Conservation (phyloP, 768 basidiomycete genomes). For the Rhodotorula graminis region DNA sequence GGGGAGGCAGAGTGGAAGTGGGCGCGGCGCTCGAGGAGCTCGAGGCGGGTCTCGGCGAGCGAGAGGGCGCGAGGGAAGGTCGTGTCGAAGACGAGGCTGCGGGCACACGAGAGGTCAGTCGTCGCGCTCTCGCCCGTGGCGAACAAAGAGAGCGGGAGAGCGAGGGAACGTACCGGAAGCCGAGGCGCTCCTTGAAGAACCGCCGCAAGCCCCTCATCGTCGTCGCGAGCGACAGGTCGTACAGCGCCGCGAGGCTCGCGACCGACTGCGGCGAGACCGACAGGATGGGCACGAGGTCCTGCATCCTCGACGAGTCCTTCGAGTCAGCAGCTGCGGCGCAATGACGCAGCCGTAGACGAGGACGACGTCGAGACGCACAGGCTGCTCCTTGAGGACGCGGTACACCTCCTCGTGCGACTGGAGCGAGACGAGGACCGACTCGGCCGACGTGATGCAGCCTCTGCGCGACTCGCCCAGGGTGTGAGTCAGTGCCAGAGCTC, state of each 20-base stretch:
- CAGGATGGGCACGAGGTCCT: constrained; percentile 61
- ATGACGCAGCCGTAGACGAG: background rate
- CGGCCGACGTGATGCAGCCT: constrained; percentile 97
- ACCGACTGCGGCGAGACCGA: constrained; percentile 87
- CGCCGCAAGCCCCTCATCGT: constrained; percentile 56
- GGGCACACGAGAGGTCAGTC: background rate
- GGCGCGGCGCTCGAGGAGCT: constrained; percentile 68
- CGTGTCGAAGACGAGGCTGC: constrained; percentile 78
- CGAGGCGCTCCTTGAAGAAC: constrained; percentile 44
- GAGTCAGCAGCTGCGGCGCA: background rate
- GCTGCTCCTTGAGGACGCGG: constrained; percentile 63
- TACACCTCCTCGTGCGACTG: constrained; percentile 93
- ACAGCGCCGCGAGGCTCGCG: constrained; percentile 67
- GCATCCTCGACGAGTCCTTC: background rate
- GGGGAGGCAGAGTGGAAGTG: constrained; percentile 9
- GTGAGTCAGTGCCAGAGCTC: no score
- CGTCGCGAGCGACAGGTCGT: constrained; percentile 50
- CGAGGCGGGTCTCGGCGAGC: constrained; percentile 70
- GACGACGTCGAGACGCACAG: constrained; percentile 41
- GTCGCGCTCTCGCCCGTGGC: background rate
- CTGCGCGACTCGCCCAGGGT: no score
- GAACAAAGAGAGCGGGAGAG: no score
- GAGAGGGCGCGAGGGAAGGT: constrained; percentile 88
- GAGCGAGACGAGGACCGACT: constrained; percentile 90
- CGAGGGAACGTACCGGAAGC: constrained; percentile 32